Conservation (phyloP, 108 stramenopile species). For the Fistulifera solaris region DNA sequence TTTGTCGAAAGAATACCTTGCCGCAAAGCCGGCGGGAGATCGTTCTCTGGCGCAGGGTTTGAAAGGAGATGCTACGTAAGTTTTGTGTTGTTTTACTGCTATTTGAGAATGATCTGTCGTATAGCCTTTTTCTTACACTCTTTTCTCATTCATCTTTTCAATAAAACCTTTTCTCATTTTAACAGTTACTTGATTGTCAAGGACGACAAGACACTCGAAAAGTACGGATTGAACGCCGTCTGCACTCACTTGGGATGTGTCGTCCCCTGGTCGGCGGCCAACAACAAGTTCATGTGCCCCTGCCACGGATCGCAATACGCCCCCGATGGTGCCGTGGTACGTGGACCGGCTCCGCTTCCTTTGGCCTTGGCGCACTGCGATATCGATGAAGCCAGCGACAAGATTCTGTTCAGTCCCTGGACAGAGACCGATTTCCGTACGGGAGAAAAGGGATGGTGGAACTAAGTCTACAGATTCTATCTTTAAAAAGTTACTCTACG, state of each 20-base stretch:
- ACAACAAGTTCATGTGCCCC: constrained; percentile 99
- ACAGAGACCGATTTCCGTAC: constrained; percentile 96
- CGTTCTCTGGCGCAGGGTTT: constrained; percentile 92
- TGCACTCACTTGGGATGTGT: constrained; percentile 99
- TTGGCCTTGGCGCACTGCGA: constrained; percentile 92
- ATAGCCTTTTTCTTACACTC: constrained; percentile 3
- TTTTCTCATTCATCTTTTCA: background rate
- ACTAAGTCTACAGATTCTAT: constrained; percentile 43
- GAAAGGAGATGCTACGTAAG: constrained; percentile 94
- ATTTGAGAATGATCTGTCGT: background rate
- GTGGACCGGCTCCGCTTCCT: constrained; percentile 94
- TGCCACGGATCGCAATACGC: constrained; percentile 99
- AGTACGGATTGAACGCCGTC: constrained; percentile 82
- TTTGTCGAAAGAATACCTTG: constrained; percentile 80
- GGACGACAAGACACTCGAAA: constrained; percentile 85
- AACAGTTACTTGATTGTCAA: constrained; percentile 90
- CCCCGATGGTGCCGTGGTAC: constrained; percentile 86
- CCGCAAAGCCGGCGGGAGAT: constrained; percentile 73
- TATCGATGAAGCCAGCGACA: constrained; percentile 63
- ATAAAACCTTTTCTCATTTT: constrained; percentile 6
- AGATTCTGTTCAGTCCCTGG: constrained; percentile 88
- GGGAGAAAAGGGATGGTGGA: constrained; percentile 93
- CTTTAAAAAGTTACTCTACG: too few relatives aligned
- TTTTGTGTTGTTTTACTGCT: background rate
- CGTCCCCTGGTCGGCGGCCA: constrained; percentile 95